These are phyloP conservation scores for Candida multigemmis DNA, from an alignment of 805 yeast species.

Conservation along the genomic window DNA sequence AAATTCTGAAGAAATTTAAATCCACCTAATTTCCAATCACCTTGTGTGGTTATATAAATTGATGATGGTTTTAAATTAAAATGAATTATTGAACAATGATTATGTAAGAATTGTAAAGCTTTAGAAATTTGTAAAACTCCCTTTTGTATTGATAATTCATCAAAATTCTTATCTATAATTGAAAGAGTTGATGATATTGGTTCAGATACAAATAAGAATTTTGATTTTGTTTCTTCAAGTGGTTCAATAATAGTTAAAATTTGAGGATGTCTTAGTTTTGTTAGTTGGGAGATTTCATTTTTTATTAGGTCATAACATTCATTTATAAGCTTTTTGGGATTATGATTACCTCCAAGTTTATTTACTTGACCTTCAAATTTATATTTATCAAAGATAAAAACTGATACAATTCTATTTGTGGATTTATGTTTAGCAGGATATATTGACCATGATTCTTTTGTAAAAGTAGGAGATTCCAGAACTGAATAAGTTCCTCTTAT, in stretches of 20 bases:
- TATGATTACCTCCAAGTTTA: slow-evolving; percentile 23
- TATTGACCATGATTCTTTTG: slow-evolving; percentile 75
- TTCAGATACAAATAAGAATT: slow-evolving; percentile 80
- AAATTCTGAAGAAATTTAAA: slow-evolving; percentile 40
- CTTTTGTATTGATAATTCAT: slow-evolving; percentile 67
- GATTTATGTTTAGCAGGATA: slow-evolving; percentile 73
- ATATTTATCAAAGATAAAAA: slow-evolving; percentile 79
- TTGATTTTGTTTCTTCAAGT: slow-evolving; percentile 72
- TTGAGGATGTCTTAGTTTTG: slow-evolving; percentile 85
- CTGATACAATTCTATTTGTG: slow-evolving; percentile 59
- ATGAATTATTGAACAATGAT: slow-evolving; percentile 66
- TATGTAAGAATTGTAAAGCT: slow-evolving; percentile 78
- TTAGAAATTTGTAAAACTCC: slow-evolving; percentile 74
- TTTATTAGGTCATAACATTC: slow-evolving; percentile 61
- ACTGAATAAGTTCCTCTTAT: slow-evolving; percentile 61
- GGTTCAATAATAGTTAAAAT: slow-evolving; percentile 80
- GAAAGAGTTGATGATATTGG: slow-evolving; percentile 51
- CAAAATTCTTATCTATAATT: slow-evolving; percentile 33
- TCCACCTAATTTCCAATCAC: slow-evolving; percentile 93
- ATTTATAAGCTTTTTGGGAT: slow-evolving; percentile 42
- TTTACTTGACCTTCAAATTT: slow-evolving; percentile 51
- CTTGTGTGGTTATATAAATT: slow-evolving; percentile 67
- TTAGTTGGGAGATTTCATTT: slow-evolving; percentile 59
- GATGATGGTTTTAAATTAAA: slow-evolving; percentile 72
- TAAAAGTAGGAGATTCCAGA: slow-evolving; percentile 62